Evolutionary conservation across 768 basidiomycete genomes (phyloP).

Genomic region (Podaxis sp.): DNA sequence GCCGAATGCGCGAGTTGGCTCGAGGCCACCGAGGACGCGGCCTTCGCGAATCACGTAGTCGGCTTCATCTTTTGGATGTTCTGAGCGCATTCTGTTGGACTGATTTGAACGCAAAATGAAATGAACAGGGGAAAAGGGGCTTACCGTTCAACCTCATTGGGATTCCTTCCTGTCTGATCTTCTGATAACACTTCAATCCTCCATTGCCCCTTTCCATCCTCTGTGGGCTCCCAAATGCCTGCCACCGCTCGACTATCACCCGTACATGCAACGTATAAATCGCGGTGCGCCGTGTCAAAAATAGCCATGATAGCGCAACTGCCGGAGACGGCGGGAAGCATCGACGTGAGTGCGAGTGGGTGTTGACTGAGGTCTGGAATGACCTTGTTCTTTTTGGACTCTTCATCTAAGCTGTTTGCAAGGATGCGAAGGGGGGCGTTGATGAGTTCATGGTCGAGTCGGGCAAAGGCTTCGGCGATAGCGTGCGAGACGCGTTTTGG

Average conservation of each 20-base stretch:
- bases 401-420: slow-evolving; percentile 48
- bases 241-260: slow-evolving; percentile 97
- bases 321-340: slow-evolving; percentile 82
- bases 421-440: slow-evolving; percentile 74
- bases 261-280: slow-evolving; percentile 87
- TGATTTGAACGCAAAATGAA: background rate
- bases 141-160: slow-evolving; percentile 78
- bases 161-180: slow-evolving; percentile 94
- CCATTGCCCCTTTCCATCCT: slow-evolving; percentile 73
- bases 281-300: slow-evolving; percentile 77
- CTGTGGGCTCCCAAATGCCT: slow-evolving; percentile 77
- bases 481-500: slow-evolving; percentile 56
- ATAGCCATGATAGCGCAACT: slow-evolving; percentile 89
- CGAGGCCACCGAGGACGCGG: slow-evolving; percentile 82
- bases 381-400: slow-evolving; percentile 42
- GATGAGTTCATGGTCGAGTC: slow-evolving; percentile 82
- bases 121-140: slow-evolving; percentile 12
- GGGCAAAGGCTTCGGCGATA: slow-evolving; percentile 72
- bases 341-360: slow-evolving; percentile 63
- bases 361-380: slow-evolving; percentile 68
- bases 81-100: slow-evolving; percentile 61
- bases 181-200: slow-evolving; percentile 90
- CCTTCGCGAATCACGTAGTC: slow-evolving; percentile 72
- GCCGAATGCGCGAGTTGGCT: slow-evolving; percentile 84
- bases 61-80: slow-evolving; percentile 78